A percentile compares a stretch with the other conserved stretches of the same genome.
phyloP scores from a whole-genome alignment of 1,284 basidiomycete genomes.

The Exobasidium rhododendri region DNA sequence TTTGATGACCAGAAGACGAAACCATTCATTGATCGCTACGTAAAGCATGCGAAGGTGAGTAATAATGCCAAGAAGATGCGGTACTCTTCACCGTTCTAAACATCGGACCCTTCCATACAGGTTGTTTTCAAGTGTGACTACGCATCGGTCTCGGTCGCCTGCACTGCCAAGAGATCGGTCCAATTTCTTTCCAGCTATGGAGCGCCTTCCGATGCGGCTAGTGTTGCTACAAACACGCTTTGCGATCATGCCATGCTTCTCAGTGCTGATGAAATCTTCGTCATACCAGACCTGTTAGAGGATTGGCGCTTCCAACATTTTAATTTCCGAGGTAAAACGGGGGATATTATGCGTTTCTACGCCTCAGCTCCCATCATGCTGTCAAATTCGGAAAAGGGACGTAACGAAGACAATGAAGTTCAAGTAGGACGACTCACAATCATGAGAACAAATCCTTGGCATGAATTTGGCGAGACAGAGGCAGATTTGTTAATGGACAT shows the following conservation, averaged over 20 bases:
- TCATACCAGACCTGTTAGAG: slow-evolving; percentile 25
- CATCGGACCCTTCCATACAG: neutral
- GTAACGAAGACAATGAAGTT: slow-evolving; percentile 24
- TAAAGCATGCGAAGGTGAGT: slow-evolving; percentile 8
- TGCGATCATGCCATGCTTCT: slow-evolving; percentile 42
- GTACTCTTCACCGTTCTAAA: neutral
- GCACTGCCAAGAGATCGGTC: slow-evolving; percentile 24
- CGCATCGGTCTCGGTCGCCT: slow-evolving; percentile 30
- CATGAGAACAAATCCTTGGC: slow-evolving; percentile 27
- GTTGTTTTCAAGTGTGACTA: slow-evolving; percentile 29
- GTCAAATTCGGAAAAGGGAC: slow-evolving; percentile 17
- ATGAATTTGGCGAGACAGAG: slow-evolving; percentile 26
- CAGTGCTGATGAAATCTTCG: slow-evolving; percentile 28
- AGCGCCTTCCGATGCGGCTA: slow-evolving; percentile 15
- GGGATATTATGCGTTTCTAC: slow-evolving; percentile 26
- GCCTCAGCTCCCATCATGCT: slow-evolving; percentile 36
- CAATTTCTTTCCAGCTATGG: slow-evolving; percentile 31
- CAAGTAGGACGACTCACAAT: slow-evolving; percentile 37
- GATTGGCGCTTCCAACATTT: slow-evolving; percentile 38
- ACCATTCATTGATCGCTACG: neutral
- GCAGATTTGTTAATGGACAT: slow-evolving; percentile 31
- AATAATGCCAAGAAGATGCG: too few species aligned
- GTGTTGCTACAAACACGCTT: slow-evolving; percentile 18
- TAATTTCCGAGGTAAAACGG: neutral
- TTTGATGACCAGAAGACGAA: neutral